Conservation (phyloP, 441 rosid genomes). For the Erodium trifolium region DNA sequence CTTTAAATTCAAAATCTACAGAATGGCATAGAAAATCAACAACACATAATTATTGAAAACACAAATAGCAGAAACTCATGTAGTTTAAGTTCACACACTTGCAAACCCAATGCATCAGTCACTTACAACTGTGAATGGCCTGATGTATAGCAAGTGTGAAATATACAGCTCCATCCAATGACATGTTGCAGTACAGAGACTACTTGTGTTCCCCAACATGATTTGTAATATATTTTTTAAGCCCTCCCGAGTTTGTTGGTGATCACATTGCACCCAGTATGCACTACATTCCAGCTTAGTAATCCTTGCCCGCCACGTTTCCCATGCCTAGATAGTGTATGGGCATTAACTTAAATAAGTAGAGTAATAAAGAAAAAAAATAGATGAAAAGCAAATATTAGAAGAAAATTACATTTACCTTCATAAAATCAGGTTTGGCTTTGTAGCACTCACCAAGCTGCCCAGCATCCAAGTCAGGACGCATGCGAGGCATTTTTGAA, state of each 20-base stretch:
- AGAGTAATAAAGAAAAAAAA: constrained; percentile 8
- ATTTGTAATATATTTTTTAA: constrained; percentile 78
- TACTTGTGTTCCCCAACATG: constrained; percentile 61
- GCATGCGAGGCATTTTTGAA: constrained; percentile 87
- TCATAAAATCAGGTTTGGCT: constrained; percentile 82
- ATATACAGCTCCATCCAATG: constrained; percentile 79
- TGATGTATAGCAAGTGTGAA: constrained; percentile 64
- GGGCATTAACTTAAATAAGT: constrained; percentile 6
- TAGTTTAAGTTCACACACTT: neutral
- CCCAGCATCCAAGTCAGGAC: constrained; percentile 52
- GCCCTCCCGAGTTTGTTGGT: constrained; percentile 64
- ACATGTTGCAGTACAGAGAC: constrained; percentile 49
- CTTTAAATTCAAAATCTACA: constrained; percentile 13
- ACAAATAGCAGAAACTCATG: neutral
- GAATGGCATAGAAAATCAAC: neutral
- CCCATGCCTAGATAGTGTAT: constrained; percentile 58
- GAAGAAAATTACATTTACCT: constrained; percentile 39
- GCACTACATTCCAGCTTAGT: constrained; percentile 77
- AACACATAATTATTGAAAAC: constrained; percentile 2
- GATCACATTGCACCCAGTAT: constrained; percentile 83
- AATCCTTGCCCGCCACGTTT: constrained; percentile 84
- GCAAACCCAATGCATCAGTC: neutral
- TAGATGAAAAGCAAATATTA: constrained; percentile 3
- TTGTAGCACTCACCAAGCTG: constrained; percentile 75
- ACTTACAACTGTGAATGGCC: constrained; percentile 76